A percentile compares a stretch with the other conserved stretches of the same genome.
Evolutionary conservation across 1,139 yeast species (phyloP).

Genomic region (Saccharomyces pastorianus): DNA sequence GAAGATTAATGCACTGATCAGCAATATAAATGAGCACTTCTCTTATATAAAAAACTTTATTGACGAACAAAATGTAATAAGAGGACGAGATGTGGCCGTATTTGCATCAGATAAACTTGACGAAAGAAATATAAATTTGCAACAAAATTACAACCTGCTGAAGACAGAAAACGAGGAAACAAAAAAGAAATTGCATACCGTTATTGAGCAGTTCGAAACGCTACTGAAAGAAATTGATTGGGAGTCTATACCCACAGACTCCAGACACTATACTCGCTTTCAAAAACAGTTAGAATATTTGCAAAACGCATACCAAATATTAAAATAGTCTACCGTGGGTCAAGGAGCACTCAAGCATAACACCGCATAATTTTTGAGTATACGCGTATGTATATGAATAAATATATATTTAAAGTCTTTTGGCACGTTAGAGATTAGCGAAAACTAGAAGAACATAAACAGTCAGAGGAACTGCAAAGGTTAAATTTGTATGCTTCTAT

Average conservation of each 20-base stretch:
- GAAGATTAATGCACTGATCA: slow-evolving; percentile 20
- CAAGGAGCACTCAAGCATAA: background rate
- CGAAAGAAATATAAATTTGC: slow-evolving; percentile 9
- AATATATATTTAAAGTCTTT: no score
- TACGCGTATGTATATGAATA: no score
- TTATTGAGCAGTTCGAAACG: slow-evolving; percentile 12
- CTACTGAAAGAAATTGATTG: slow-evolving; percentile 17
- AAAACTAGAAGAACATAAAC: no score
- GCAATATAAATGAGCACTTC: slow-evolving; percentile 25
- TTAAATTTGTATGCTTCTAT: background rate
- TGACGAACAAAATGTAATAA: slow-evolving; percentile 2
- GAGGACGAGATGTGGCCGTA: slow-evolving; percentile 11
- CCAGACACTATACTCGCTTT: slow-evolving; percentile 10
- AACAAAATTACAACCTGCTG: slow-evolving; percentile 9
- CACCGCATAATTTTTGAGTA: background rate
- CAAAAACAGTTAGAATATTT: slow-evolving; percentile 9
- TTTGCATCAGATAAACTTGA: slow-evolving; percentile 14
- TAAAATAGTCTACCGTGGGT: background rate
- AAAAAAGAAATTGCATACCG: slow-evolving; percentile 10
- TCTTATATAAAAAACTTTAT: slow-evolving; percentile 25
- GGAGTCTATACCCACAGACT: slow-evolving; percentile 14
- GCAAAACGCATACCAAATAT: slow-evolving; percentile 12
- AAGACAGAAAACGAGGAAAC: slow-evolving; percentile 8
- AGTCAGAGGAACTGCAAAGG: background rate
- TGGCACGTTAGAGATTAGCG: no score